Percentiles rank a stretch among this genome's conserved stretches.
Evolutionary conservation across 2,329 filamentous ascomycete genomes (phyloP).

Genomic region (Xylariaceae sp.): DNA sequence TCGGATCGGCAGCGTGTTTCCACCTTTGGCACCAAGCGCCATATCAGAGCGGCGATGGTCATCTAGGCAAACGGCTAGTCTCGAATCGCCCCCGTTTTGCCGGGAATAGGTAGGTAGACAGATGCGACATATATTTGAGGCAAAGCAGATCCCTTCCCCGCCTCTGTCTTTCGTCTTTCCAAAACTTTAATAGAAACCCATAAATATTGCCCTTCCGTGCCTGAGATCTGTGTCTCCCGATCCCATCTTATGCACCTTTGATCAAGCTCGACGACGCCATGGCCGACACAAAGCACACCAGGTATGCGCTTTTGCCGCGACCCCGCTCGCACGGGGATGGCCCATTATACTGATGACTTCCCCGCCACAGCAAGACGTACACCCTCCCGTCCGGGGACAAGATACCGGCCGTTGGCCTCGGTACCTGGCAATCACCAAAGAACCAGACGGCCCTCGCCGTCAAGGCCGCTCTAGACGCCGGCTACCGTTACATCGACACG

Average conservation of each 20-base stretch:
- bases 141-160: no score
- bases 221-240: not conserved
- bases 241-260: not conserved
- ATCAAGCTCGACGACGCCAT: slow-evolving; percentile 18
- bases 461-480: slow-evolving; percentile 60
- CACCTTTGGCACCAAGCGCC: not conserved
- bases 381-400: slow-evolving; percentile 72
- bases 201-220: not conserved
- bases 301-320: slow-evolving; percentile 13
- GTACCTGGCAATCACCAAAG: slow-evolving; percentile 72
- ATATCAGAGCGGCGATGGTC: not conserved
- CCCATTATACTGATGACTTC: not conserved
- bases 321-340: no score
- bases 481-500: slow-evolving; percentile 74
- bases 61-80: not conserved
- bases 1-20: not conserved
- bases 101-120: no score
- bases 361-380: slow-evolving; percentile 49
- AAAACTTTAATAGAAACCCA: not conserved
- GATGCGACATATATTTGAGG: no score
- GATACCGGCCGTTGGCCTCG: slow-evolving; percentile 72
- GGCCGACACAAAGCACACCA: slow-evolving; percentile 29
- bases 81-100: no score
- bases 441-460: slow-evolving; percentile 69
- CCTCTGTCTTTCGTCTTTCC: not conserved